Conservation (phyloP, 148 eudicot species). For the Heliamphora exappendiculata region DNA sequence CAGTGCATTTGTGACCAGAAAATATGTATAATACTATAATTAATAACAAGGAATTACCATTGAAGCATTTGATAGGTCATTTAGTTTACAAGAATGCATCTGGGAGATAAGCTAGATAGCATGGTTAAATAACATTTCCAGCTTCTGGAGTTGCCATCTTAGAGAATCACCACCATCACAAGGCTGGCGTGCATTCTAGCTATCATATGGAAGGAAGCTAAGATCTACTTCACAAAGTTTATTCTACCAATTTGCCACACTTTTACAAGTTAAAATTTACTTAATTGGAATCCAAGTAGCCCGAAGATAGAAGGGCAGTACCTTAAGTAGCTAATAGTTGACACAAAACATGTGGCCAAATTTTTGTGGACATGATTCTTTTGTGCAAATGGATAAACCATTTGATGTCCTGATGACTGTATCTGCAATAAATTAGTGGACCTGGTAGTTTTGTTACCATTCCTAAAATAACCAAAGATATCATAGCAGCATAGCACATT, state of each 20-base stretch:
- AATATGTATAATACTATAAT: slow-evolving; percentile 1
- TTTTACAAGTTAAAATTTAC: neutral
- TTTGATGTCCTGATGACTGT: too few species aligned
- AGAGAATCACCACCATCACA: neutral
- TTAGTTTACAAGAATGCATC: neutral
- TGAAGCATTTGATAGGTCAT: neutral
- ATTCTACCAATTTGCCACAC: neutral
- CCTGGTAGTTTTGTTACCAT: neutral
- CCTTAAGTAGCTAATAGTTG: neutral
- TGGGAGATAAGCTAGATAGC: neutral
- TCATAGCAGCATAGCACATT: neutral
- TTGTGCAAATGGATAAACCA: neutral
- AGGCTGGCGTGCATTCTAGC: neutral
- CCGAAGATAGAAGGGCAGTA: neutral
- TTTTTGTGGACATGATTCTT: neutral
- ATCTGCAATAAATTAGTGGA: too few species aligned
- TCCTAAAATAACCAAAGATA: neutral
- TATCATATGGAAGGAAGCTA: neutral
- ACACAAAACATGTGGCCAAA: neutral
- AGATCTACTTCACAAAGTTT: neutral
- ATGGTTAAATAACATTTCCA: neutral
- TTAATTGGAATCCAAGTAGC: neutral
- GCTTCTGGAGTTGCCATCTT: slow-evolving; percentile 7
- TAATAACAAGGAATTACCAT: neutral
- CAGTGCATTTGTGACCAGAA: neutral